Evolutionary conservation across 2,329 filamentous ascomycete genomes (phyloP).

Genomic region (Sclerotinia spermophila): DNA sequence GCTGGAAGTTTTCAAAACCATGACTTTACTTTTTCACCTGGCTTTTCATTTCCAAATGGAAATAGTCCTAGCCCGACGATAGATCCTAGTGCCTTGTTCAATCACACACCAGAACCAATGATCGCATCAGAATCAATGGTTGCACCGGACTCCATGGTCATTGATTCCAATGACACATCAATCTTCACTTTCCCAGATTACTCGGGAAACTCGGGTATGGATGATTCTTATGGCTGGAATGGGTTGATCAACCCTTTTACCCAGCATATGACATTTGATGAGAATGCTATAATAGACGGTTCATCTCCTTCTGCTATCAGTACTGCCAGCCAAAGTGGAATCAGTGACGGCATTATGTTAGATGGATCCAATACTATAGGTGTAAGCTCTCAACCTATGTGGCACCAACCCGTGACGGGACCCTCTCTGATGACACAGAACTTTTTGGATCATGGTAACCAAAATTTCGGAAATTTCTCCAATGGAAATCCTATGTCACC

Average conservation of each 20-base stretch:
- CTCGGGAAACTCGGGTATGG: conserved; percentile 56
- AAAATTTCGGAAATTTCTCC: conserved; percentile 74
- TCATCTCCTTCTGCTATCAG: conserved; percentile 96
- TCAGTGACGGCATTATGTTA: conserved; percentile 80
- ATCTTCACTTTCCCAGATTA: conserved; percentile 55
- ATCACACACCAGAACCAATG: conserved; percentile 65
- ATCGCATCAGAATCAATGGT: neutral
- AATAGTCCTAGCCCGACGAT: conserved; percentile 63
- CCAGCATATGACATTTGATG: conserved; percentile 64
- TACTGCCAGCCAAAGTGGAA: conserved; percentile 85
- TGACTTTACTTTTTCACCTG: conserved; percentile 69
- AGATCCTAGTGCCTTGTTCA: conserved; percentile 73
- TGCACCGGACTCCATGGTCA: conserved; percentile 59
- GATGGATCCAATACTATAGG: conserved; percentile 70
- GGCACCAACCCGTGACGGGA: conserved; percentile 66
- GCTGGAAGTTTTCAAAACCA: conserved; percentile 61
- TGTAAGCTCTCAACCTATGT: conserved; percentile 56
- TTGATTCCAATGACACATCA: conserved; percentile 62
- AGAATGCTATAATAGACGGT: conserved; percentile 81
- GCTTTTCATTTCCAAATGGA: conserved; percentile 32
- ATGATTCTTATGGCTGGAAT: conserved; percentile 82
- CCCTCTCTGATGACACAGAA: conserved; percentile 63
- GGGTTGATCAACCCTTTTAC: conserved; percentile 59
- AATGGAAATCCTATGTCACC: conserved; percentile 72
- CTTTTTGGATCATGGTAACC: conserved; percentile 68